Evolutionary conservation across 306 rosid genomes (phyloP), one percentile per base, ranked within the genome.

Genomic region (Pachyrhizus erosus): DNA sequence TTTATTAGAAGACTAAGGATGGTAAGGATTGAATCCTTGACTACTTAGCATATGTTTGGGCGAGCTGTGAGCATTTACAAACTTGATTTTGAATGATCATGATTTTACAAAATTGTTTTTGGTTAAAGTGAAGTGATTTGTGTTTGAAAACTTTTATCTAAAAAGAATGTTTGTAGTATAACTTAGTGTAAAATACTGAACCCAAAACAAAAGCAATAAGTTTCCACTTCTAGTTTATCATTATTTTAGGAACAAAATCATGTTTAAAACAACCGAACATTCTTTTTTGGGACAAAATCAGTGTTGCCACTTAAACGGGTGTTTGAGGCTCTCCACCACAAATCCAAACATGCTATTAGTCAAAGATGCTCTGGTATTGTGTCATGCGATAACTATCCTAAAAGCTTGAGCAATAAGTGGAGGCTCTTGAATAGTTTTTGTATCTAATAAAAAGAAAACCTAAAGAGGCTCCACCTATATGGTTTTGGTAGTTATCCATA

Each of bases 121-220:
- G 14, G 70, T 31, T 64, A 2, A 64, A 31, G 45, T 65, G 15
- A 65, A 65, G 42, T 65, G 45, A 17, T 27, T 34, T 66, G n/a
- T 17, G 45, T 65, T 65, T 33, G 24, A n/a, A 66, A 66, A 34
- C 5, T 9, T 17, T 33, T n/a, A 65, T 65, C 45, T 17, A 45
- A 15, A 65, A 65, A 64, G 23, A 5, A 60, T 29, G 69, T 62
- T 29, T 31, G 15, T n/a, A 66, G 71, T 66, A 34, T 34, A 17
- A 33, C 26, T 17, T 26, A 17, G 17, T 33, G 46, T 3, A 15
- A 33, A 10, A 8, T 8, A 33, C 14, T 33, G 27, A 37, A 34
- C 71, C 71, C 71, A 34, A 66, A 26, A 66, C 27, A 66, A 62
- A 61, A 66, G 46, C 15, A 34, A 66, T 34, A 61, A 18, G 17